Evolutionary conservation across 2,329 filamentous ascomycete species (phyloP).

Genomic region (Epicoccum sorghinum): DNA sequence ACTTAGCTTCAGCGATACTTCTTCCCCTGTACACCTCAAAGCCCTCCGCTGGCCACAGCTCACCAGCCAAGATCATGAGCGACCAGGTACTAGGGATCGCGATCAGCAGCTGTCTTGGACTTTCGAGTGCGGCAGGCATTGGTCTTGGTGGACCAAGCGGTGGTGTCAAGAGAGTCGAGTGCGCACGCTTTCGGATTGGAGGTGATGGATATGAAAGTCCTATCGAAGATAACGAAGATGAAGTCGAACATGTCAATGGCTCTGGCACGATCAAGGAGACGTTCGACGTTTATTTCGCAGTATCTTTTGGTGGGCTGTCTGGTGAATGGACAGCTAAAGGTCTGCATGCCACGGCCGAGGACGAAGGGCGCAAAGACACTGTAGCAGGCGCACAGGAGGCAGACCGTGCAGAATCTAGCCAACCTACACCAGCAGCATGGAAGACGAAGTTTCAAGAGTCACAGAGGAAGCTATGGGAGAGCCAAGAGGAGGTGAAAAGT

Average conservation of each 20-base stretch:
- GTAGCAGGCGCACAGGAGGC: conserved; percentile 14
- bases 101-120: conserved; percentile 52
- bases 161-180: conserved; percentile 48
- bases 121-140: conserved; percentile 44
- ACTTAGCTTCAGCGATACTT: conserved; percentile 53
- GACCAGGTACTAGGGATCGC: conserved; percentile 48
- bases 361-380: conserved; percentile 4
- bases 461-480: conserved; percentile 44
- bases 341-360: conserved; percentile 28
- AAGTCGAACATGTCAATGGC: conserved; percentile 23
- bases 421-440: conserved; percentile 35
- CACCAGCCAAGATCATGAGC: conserved; percentile 39
- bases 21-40: conserved; percentile 45
- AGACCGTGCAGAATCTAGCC: conserved; percentile 18
- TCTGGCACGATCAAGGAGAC: conserved; percentile 42
- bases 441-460: conserved; percentile 43
- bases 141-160: conserved; percentile 42
- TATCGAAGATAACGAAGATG: conserved; percentile 49
- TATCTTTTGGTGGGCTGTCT: conserved; percentile 49
- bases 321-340: conserved; percentile 54
- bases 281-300: conserved; percentile 54
- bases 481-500: conserved; percentile 39
- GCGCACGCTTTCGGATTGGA: conserved; percentile 50
- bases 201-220: conserved; percentile 50
- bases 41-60: conserved; percentile 18